Evolutionary conservation across 1,284 basidiomycete species (phyloP), one percentile per base, ranked within the genome.

Genomic region (Malassezia yamatoensis): DNA sequence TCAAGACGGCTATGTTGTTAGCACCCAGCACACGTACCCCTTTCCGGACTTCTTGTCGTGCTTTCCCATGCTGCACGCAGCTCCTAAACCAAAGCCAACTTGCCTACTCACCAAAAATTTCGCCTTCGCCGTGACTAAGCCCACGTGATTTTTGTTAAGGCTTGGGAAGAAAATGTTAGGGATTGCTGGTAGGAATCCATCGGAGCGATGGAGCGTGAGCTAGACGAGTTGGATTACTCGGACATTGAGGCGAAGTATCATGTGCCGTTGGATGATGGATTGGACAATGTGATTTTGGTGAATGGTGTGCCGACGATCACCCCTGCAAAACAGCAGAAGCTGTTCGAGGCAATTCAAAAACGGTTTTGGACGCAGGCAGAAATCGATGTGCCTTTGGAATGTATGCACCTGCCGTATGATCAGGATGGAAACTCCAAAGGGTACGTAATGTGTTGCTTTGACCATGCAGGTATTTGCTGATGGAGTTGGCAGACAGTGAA

Each of bases 181-280:
- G 34, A 20, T 18, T 35, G 16, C 16, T 13, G 24, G 45, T 15
- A 13, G 15, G 10, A 33, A 18, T 42, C 15, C 11, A 29, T 45
- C 33, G 35, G 45, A 46, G 44, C 40, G 79, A 79, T 53, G 82
- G 84, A 61, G 21, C 48, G 48, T 35, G 42, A 38, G 33, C 40
- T 50, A 35, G 84, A 87, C 54, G 85, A 83, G 55, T 88, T 94
- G 65, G 88, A 96, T 76, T 96, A 86, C 76, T 83, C 85, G 53
- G 91, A 96, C 75, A 94, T 98, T 66, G 91, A 96, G 75, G 82
- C 82, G 78, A 88, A 88, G 88, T 70, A 70, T 56, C 63, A 68
- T 32, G 64, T 74, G 60, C 63, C 72, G 47, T 71, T 74, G 46
- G 71, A 68, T 53, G 72, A 75, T 50, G 71, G 73, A 20, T 72